Evolutionary conservation across 352 stramenopile genomes (phyloP), one percentile per base, ranked within the genome.

Genomic region (Pythium rishiriense): DNA sequence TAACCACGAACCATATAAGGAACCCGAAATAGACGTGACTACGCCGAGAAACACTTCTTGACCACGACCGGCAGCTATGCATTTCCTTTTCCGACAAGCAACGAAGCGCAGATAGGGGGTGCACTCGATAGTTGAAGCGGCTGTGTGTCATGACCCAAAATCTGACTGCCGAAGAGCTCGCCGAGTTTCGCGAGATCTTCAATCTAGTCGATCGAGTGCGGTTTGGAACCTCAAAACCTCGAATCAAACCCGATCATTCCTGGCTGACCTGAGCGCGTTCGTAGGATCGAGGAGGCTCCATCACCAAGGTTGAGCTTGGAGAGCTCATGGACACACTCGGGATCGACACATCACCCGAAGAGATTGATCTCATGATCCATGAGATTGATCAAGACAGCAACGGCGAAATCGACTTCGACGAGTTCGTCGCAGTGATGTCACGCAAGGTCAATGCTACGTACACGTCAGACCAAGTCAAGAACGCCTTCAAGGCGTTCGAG

Each of bases 361-460:
- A 98, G 58, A 97, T 98, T 47, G 91, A 98, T 45, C 76, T 97
- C 19, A 98, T 98, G 94, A 97, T 98, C 64, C 81, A 96, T 48
- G 94, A 98, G 62, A 98, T 98, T 68, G 93, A 98, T 69, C 87
- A 98, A 69, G 91, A 98, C 75, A 96, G 83, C 69, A 97, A 97
- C 55, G 92, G 91, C 25, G 93, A 97, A 57, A 98, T 98, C 66
- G 93, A 98, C 69, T 98, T 98, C 72, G 87, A 97, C 72, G 94
- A 98, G 69, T 98, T 98, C 62, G 91, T 97, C 7, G 92, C 88
- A 2, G 91, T 98, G 43, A 98, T 98, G 92, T 97, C 88, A 17
- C 83, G 91, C 39, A 98, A 98, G 66, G 91, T 98, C 37, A 97
- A 97, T 47, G 90, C 91, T 35, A 96, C 85, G 1, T 98, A 98